These are phyloP conservation scores for Thraustotheca clavata DNA, from an alignment of 352 stramenopile genomes.

Conservation along the genomic window DNA sequence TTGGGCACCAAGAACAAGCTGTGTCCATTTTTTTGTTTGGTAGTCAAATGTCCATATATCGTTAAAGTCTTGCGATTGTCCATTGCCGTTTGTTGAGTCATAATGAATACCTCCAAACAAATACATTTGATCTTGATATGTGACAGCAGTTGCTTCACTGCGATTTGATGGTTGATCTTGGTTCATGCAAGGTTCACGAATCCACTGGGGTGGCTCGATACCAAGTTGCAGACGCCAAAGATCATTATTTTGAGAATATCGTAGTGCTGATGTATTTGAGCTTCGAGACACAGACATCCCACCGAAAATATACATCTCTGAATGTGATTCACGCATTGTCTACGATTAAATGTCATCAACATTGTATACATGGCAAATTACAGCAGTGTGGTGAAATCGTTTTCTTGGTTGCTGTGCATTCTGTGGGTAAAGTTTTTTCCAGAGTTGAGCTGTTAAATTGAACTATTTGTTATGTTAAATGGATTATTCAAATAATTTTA, in stretches of 20 bases:
- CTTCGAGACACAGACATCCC: not conserved
- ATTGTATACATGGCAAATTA: not conserved
- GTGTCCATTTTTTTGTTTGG: conserved; percentile 1
- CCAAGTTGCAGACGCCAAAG: not conserved
- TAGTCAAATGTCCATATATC: conserved; percentile 16
- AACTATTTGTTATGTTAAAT: not conserved
- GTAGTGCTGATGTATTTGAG: not conserved
- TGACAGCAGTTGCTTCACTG: conserved; percentile 11
- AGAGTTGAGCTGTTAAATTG: not conserved
- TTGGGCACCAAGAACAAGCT: not conserved
- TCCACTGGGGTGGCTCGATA: not conserved
- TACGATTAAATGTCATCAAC: conserved; percentile 6
- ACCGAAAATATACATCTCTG: conserved; percentile 16
- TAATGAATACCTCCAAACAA: conserved; percentile 10
- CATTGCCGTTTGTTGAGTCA: not conserved
- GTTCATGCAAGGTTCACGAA: not conserved
- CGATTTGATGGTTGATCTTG: not conserved
- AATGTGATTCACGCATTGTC: not conserved
- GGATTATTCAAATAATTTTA: not conserved
- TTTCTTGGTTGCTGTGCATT: not conserved
- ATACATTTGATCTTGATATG: not conserved
- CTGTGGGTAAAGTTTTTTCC: not conserved
- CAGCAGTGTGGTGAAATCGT: not conserved
- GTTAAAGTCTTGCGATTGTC: not conserved
- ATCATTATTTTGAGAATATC: not conserved